phyloP scores from a whole-genome alignment of 192 early-diverging fungal species.

The Coemansia sp. region DNA sequence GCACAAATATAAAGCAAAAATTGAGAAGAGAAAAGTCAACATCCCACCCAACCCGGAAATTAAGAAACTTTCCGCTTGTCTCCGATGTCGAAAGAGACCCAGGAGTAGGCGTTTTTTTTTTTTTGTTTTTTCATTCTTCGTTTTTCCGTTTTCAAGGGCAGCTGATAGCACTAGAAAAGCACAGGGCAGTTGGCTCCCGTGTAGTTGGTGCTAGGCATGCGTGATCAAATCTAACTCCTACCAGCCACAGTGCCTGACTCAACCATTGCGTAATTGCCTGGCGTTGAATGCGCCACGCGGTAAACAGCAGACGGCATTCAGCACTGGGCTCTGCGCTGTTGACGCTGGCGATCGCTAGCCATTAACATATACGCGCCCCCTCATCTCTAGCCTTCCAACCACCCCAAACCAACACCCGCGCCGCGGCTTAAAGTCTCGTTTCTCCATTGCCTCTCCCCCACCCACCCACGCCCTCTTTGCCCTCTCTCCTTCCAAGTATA shows the following conservation, averaged over 20 bases:
- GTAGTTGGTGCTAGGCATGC: neutral
- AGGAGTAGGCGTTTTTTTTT: too few relatives aligned
- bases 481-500: neutral
- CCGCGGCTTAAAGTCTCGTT: neutral
- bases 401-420: neutral
- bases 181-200: neutral
- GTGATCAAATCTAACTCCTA: conserved; percentile 6
- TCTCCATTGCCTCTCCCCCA: neutral
- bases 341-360: neutral
- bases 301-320: neutral
- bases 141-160: too few relatives aligned
- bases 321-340: neutral
- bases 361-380: neutral
- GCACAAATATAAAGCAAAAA: neutral
- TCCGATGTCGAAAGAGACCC: too few relatives aligned
- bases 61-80: neutral
- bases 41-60: neutral
- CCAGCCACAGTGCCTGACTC: conserved; percentile 3
- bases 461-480: neutral
- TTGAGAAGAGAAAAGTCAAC: neutral
- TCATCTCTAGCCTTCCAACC: neutral
- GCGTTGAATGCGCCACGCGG: conserved; percentile 2
- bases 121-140: too few relatives aligned
- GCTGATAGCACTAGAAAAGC: neutral
- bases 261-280: neutral